Percentiles rank a stretch among this genome's conserved stretches.
Evolutionary conservation across 805 yeast genomes (phyloP).

Genomic region (Suhomyces vadensis): DNA sequence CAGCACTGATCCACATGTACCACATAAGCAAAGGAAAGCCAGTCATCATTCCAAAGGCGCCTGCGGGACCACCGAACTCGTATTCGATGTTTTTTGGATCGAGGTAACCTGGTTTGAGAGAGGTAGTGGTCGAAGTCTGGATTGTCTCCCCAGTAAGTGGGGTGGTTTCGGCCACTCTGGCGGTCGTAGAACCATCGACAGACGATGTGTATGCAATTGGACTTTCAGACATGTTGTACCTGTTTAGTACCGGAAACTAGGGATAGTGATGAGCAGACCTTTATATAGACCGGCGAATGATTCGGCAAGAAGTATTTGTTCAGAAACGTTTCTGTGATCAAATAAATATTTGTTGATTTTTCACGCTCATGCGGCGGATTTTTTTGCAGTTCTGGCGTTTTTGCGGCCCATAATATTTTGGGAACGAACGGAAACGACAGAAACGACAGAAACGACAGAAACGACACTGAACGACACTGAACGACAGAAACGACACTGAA

Average conservation of each 20-base stretch:
- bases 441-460: neutral
- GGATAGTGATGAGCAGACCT: too few relatives aligned
- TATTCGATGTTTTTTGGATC: slow-evolving; percentile 59
- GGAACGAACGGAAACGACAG: neutral
- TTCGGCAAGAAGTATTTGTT: too few relatives aligned
- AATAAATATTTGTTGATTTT: too few relatives aligned
- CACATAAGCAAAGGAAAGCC: slow-evolving; percentile 94
- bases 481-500: too few relatives aligned
- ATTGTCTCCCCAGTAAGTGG: neutral
- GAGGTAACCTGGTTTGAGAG: slow-evolving; percentile 26
- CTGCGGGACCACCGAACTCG: slow-evolving; percentile 93
- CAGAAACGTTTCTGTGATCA: too few relatives aligned
- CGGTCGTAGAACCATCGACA: neutral
- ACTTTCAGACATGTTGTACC: neutral
- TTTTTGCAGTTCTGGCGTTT: too few relatives aligned
- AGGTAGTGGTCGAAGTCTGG: neutral
- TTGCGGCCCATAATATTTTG: too few relatives aligned
- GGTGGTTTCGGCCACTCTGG: neutral
- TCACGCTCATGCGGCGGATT: too few relatives aligned
- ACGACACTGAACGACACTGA: too few relatives aligned
- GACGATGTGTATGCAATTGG: slow-evolving; percentile 2
- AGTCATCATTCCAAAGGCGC: slow-evolving; percentile 86
- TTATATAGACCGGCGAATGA: too few relatives aligned
- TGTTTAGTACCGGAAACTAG: too few relatives aligned
- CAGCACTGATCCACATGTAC: slow-evolving; percentile 93